These are phyloP conservation scores for Lodderomyces metapsilosis DNA, from an alignment of 1,139 yeast species.

Conservation along the genomic window DNA sequence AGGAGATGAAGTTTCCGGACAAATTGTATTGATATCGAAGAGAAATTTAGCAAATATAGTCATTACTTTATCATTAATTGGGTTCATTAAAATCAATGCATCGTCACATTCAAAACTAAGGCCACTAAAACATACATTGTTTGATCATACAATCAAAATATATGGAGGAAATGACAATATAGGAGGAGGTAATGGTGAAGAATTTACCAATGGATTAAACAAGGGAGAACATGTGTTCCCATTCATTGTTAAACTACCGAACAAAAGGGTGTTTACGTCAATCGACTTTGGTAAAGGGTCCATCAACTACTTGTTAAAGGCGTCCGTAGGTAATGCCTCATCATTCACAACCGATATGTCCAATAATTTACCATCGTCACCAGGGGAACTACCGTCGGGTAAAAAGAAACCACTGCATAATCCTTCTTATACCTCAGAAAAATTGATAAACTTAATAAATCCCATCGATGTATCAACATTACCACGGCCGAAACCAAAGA, in stretches of 20 bases:
- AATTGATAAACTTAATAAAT: conserved; percentile 57
- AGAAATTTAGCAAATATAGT: conserved; percentile 55
- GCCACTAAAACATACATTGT: conserved; percentile 51
- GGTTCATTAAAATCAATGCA: conserved; percentile 56
- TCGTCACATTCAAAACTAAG: conserved; percentile 52
- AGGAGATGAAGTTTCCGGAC: conserved; percentile 69
- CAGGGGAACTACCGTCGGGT: conserved; percentile 4
- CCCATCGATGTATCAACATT: conserved; percentile 72
- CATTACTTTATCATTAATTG: conserved; percentile 53
- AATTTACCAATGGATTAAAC: conserved; percentile 48
- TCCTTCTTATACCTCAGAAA: conserved; percentile 49
- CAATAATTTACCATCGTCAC: conserved; percentile 10
- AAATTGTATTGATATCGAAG: conserved; percentile 53
- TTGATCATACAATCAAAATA: conserved; percentile 64
- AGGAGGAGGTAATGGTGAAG: conserved; percentile 12
- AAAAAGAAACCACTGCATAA: conserved; percentile 21
- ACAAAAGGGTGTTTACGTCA: conserved; percentile 67
- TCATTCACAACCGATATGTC: conserved; percentile 10
- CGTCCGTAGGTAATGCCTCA: conserved; percentile 44
- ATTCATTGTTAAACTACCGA: conserved; percentile 75
- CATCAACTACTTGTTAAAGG: conserved; percentile 64
- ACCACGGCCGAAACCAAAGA: conserved; percentile 67
- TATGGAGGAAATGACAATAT: conserved; percentile 48
- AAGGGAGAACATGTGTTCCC: conserved; percentile 90
- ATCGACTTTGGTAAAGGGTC: conserved; percentile 85